Evolutionary conservation across 2,329 filamentous ascomycete genomes (phyloP), one percentile per base, ranked within the genome.

Genomic region (Tothia fuscella): DNA sequence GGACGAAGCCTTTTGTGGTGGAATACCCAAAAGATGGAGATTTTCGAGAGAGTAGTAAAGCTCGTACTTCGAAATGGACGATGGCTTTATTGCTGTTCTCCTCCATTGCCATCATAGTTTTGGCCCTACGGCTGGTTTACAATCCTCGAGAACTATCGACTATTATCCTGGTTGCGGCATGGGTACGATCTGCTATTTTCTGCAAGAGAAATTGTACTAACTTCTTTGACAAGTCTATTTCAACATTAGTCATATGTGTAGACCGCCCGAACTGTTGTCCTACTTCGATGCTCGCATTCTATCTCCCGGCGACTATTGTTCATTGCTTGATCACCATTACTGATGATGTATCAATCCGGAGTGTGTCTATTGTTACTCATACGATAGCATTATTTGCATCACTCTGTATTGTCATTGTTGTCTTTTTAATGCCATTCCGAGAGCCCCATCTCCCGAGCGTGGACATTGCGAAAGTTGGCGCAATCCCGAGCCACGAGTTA

Each of bases 341-440:
- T 19, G 48, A 51, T 32, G 48, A n/a, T 36, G 34, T 3, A 43
- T 53, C 26, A 30, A n/a, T n/a, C n/a, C 58, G 4, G 49, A 58
- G 10, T 53, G 65, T 12, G 56, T 62, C 14, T 48, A 56, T 31
- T 52, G 57, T 3, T 47, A 52, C 12, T 31, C 54, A 49, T 55
- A 50, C 49, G 16, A 24, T 45, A 24, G 60, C 44, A 46, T 42
- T 71, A 4, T 48, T 58, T 7, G 51, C 68, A 13, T 63, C 72
- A 1, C 48, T 72, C 5, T 47, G 59, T 4, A 63, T 72, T 1
- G 47, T 73, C 5, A 30, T 67, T 2, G 49, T 74, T 12, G 71
- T 84, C 37, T 54, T 85, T 10, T 61, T 68, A 19, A 86, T 86
- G 80, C 82, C 82, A 5, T 61, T 87, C 49, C 71, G 82, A 17